A percentile compares a stretch with the other conserved stretches of the same genome.
phyloP scores from a whole-genome alignment of 345 rosid genomes.

The Stellera chamaejasme region DNA sequence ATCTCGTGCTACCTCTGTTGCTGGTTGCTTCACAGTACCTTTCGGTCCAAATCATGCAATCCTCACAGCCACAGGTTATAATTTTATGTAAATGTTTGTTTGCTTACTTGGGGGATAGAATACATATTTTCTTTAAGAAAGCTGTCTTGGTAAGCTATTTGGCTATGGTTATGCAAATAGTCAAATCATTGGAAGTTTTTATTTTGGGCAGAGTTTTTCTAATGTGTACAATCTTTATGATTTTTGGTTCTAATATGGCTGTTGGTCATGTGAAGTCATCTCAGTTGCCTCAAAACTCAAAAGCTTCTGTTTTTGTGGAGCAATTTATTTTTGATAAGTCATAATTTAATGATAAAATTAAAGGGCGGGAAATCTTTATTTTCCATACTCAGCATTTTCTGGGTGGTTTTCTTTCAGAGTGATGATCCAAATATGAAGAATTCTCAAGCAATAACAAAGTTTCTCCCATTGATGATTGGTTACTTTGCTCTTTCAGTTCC shows the following conservation, averaged over 20 bases:
- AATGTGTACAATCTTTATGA: too few species aligned
- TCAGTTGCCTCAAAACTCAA: too few species aligned
- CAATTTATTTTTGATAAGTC: background rate
- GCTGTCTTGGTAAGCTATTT: too few species aligned
- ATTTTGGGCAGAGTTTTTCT: too few species aligned
- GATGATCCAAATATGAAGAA: constrained; percentile 84
- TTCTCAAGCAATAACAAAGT: constrained; percentile 74
- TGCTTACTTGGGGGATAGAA: background rate
- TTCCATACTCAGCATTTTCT: too few species aligned
- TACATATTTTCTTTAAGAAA: too few species aligned
- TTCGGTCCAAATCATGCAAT: constrained; percentile 85
- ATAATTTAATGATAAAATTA: too few species aligned
- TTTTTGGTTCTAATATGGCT: too few species aligned
- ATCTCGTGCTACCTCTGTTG: constrained; percentile 77
- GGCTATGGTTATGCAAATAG: background rate
- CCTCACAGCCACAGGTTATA: constrained; percentile 37
- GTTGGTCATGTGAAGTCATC: too few species aligned
- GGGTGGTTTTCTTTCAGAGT: constrained; percentile 30
- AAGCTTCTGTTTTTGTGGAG: too few species aligned
- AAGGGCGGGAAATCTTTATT: too few species aligned
- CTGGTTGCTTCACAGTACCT: constrained; percentile 69
- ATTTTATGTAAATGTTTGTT: background rate
- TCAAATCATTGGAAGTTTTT: background rate
- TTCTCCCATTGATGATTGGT: constrained; percentile 88
- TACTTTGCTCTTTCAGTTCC: constrained; percentile 97